phyloP scores from a whole-genome alignment of 2,329 filamentous ascomycete species.

The Sarocladiaceae sp. region DNA sequence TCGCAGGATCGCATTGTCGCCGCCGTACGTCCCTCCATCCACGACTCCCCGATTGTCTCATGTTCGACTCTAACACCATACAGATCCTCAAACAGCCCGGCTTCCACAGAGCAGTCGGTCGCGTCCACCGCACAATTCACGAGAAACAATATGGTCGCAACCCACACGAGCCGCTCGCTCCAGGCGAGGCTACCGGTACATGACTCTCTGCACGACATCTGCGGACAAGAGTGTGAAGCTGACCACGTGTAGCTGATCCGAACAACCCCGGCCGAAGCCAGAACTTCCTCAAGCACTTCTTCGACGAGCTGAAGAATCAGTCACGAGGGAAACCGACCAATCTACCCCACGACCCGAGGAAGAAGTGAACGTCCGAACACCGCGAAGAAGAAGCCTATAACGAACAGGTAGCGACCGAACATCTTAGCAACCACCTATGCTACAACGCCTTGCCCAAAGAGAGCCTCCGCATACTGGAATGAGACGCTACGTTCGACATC shows the following conservation, averaged over 20 bases:
- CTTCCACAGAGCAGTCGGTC: constrained; percentile 48
- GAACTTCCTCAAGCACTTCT: constrained; percentile 42
- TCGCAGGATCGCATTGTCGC: constrained; percentile 29
- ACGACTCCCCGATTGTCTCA: neutral
- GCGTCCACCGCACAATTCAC: constrained; percentile 47
- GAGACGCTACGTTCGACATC: too few species aligned
- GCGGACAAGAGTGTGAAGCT: neutral
- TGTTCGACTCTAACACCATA: neutral
- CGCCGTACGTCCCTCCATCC: constrained; percentile 19
- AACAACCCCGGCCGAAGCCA: constrained; percentile 16
- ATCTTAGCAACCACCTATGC: too few species aligned
- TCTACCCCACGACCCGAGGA: constrained; percentile 22
- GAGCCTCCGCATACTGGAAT: too few species aligned
- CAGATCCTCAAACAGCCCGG: constrained; percentile 46
- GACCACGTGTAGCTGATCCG: constrained; percentile 25
- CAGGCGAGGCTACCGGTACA: constrained; percentile 50
- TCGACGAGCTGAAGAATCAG: constrained; percentile 49
- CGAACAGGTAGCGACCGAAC: too few species aligned
- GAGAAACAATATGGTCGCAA: constrained; percentile 45
- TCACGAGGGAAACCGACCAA: constrained; percentile 40
- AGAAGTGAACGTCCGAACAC: constrained; percentile 16
- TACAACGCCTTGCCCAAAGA: too few species aligned
- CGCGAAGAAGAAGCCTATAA: neutral
- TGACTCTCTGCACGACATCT: neutral
- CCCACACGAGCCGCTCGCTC: constrained; percentile 45